Conservation (phyloP, 139 green algal species). For the Volvox africanus region DNA sequence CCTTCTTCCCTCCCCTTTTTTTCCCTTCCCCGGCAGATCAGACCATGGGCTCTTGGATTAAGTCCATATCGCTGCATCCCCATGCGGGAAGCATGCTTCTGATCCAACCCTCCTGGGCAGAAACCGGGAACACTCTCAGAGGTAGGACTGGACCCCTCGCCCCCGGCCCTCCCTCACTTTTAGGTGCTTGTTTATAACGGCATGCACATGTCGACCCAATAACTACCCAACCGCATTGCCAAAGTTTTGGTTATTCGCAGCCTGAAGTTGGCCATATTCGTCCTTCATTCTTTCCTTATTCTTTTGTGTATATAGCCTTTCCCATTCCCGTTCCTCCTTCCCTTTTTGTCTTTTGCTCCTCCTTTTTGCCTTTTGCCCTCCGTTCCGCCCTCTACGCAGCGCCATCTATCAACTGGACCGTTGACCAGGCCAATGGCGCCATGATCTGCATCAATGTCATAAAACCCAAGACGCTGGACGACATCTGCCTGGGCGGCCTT, state of each 20-base stretch:
- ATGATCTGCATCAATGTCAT: neutral
- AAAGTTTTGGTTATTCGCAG: no score
- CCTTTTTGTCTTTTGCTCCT: no score
- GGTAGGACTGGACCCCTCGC: neutral
- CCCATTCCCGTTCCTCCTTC: no score
- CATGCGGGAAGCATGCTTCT: neutral
- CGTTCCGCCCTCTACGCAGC: neutral
- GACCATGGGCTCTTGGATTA: neutral
- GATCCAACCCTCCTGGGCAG: neutral
- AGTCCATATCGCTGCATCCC: neutral
- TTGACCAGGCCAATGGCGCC: neutral
- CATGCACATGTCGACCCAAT: no score
- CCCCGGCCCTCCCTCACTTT: no score
- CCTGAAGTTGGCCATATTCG: no score
- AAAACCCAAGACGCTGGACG: neutral
- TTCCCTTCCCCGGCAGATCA: neutral
- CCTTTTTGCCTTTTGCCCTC: no score
- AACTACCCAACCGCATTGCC: no score
- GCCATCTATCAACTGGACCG: neutral
- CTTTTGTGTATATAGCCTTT: no score
- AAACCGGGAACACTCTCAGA: neutral
- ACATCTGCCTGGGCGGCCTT: constrained; percentile 6
- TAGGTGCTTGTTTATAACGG: no score
- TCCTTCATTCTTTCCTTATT: no score
- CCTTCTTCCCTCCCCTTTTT: no score